Evolutionary conservation across 768 basidiomycete genomes (phyloP).

Genomic region (Hemileccinum rubropunctum): DNA sequence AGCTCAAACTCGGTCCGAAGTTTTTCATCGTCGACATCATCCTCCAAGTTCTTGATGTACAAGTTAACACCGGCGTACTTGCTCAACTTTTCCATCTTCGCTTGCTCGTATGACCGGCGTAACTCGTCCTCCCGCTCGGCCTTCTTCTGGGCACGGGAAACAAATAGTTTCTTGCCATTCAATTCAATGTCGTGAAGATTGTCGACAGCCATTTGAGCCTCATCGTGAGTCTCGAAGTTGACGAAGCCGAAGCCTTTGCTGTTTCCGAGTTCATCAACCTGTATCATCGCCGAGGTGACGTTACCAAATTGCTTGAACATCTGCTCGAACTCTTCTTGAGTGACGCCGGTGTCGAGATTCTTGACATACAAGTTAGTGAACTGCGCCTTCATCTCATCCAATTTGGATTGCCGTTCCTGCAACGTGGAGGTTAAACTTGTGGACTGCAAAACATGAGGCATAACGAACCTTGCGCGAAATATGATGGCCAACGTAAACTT

Average conservation of each 20-base stretch:
- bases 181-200: constrained; percentile 80
- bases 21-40: constrained; percentile 96
- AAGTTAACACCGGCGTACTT: constrained; percentile 99
- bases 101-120: constrained; percentile 88
- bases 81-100: constrained; percentile 95
- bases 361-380: constrained; percentile 99
- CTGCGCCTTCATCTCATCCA: constrained; percentile 95
- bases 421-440: background rate
- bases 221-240: constrained; percentile 92
- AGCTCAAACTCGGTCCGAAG: constrained; percentile 95
- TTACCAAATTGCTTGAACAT: constrained; percentile 76
- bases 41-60: constrained; percentile 99
- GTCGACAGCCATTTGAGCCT: constrained; percentile 88
- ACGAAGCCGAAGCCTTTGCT: constrained; percentile 99
- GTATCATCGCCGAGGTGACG: constrained; percentile 87
- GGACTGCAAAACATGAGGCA: too few species aligned
- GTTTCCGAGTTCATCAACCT: constrained; percentile 82
- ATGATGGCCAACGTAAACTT: constrained; percentile 97
- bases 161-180: constrained; percentile 89
- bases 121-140: constrained; percentile 97
- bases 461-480: constrained; percentile 85
- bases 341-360: constrained; percentile 85
- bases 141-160: constrained; percentile 97
- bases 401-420: constrained; percentile 94
- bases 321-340: constrained; percentile 81